Percentiles rank a stretch among this genome's conserved stretches.
These are phyloP conservation scores for Sclerotinia sclerotiorum DNA, from an alignment of 2,329 filamentous ascomycete species.

Conservation along the genomic window DNA sequence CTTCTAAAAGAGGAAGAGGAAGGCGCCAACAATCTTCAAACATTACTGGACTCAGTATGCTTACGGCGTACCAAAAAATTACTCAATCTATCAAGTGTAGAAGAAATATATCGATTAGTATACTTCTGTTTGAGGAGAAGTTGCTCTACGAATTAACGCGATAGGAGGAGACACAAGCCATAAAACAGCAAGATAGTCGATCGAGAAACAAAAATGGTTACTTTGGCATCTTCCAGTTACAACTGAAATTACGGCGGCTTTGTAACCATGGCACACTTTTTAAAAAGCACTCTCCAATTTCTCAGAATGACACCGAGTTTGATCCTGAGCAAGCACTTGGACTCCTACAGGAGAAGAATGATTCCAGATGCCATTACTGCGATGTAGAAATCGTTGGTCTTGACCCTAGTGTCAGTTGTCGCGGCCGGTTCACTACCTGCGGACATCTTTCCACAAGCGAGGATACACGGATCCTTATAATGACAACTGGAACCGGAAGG, in stretches of 20 bases:
- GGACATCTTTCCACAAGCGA: no score
- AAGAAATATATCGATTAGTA: constrained; percentile 35
- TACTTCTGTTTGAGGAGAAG: constrained; percentile 39
- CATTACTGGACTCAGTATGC: constrained; percentile 44
- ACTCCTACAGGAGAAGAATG: no score
- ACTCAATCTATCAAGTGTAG: constrained; percentile 41
- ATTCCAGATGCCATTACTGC: no score
- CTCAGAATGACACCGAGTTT: not conserved
- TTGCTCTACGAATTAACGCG: constrained; percentile 43
- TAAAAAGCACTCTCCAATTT: not conserved
- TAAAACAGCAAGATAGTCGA: constrained; percentile 41
- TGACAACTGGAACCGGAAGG: constrained; percentile 43
- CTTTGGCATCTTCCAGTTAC: constrained; percentile 49
- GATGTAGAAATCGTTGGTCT: no score
- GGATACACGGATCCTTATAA: constrained; percentile 44
- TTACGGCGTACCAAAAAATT: constrained; percentile 46
- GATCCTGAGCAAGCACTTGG: not conserved
- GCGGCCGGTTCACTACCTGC: no score
- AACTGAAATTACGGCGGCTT: constrained; percentile 49
- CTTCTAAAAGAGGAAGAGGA: constrained; percentile 27
- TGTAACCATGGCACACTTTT: constrained; percentile 54
- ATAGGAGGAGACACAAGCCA: constrained; percentile 43
- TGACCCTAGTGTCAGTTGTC: no score
- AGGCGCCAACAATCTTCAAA: constrained; percentile 39
- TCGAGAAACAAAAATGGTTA: not conserved